Evolutionary conservation across 2,329 filamentous ascomycete genomes (phyloP).

Genomic region (Sporothrix luriei): DNA sequence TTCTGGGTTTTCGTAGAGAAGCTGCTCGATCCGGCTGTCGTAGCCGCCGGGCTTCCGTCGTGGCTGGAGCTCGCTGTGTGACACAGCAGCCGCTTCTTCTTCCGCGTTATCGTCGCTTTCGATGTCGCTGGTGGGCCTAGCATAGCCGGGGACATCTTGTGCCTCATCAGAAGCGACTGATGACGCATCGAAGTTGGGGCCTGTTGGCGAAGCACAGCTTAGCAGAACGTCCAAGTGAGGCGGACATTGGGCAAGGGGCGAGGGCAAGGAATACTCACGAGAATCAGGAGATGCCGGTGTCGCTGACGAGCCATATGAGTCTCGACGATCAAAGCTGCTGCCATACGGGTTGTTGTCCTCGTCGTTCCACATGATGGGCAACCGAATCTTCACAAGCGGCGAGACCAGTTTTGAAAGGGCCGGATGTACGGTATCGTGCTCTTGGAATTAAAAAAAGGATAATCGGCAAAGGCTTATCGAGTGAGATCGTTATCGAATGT

Average conservation of each 20-base stretch:
- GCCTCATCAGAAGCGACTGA: constrained; percentile 70
- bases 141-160: constrained; percentile 43
- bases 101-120: constrained; percentile 52
- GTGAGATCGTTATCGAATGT: constrained; percentile 9
- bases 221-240: constrained; percentile 28
- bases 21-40: constrained; percentile 94
- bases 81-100: constrained; percentile 35
- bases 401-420: not conserved
- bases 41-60: constrained; percentile 81
- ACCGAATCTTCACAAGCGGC: constrained; percentile 7
- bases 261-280: constrained; percentile 50
- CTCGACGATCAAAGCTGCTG: constrained; percentile 82
- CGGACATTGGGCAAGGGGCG: not conserved
- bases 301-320: constrained; percentile 72
- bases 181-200: constrained; percentile 64
- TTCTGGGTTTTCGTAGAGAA: constrained; percentile 91
- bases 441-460: not conserved
- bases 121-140: constrained; percentile 44
- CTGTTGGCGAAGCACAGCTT: constrained; percentile 40
- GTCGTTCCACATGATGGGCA: constrained; percentile 87
- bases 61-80: constrained; percentile 52
- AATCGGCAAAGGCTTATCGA: not conserved
- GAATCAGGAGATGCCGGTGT: constrained; percentile 63
- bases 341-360: constrained; percentile 98
- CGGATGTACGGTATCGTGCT: constrained; percentile 16